Conservation (phyloP, 306 rosid species). For the Vigna unguiculata region DNA sequence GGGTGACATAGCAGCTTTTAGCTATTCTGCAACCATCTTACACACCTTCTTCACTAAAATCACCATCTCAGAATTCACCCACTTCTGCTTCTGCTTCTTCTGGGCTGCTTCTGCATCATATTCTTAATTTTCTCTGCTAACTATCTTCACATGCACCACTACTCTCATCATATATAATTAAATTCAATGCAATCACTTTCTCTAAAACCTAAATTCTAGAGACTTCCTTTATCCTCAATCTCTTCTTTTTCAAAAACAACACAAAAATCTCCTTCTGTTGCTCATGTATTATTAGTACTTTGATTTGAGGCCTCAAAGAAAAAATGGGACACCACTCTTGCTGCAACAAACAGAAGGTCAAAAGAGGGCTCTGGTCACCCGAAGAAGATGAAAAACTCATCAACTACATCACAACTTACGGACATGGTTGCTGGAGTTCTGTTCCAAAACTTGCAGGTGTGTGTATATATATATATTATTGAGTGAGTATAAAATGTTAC, state of each 20-base stretch:
- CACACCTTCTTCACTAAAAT: conserved; percentile 71
- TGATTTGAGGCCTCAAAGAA: conserved; percentile 11
- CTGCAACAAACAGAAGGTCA: conserved; percentile 95
- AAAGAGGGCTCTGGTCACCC: conserved; percentile 98
- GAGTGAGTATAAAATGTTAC: too few species aligned
- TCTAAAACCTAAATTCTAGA: conserved; percentile 23
- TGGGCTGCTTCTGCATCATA: conserved; percentile 22
- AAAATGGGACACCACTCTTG: conserved; percentile 93
- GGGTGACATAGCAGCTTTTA: conserved; percentile 51
- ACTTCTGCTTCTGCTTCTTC: not conserved
- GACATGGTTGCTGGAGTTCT: conserved; percentile 99
- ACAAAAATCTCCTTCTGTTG: not conserved
- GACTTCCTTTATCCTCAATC: conserved; percentile 11
- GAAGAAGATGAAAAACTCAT: conserved; percentile 97
- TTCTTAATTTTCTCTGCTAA: conserved; percentile 40
- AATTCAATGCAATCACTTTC: conserved; percentile 31
- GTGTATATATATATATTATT: not conserved
- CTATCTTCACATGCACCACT: conserved; percentile 1
- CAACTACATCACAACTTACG: conserved; percentile 79
- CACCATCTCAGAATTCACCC: conserved; percentile 54
- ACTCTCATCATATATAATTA: not conserved
- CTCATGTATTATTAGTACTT: conserved; percentile 5
- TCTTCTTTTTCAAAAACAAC: conserved; percentile 25
- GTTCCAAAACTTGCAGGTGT: conserved; percentile 93
- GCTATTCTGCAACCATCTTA: conserved; percentile 60